Base-by-base conservation (phyloP, 768 basidiomycete genomes). In the Serendipita vermifera region DNA sequence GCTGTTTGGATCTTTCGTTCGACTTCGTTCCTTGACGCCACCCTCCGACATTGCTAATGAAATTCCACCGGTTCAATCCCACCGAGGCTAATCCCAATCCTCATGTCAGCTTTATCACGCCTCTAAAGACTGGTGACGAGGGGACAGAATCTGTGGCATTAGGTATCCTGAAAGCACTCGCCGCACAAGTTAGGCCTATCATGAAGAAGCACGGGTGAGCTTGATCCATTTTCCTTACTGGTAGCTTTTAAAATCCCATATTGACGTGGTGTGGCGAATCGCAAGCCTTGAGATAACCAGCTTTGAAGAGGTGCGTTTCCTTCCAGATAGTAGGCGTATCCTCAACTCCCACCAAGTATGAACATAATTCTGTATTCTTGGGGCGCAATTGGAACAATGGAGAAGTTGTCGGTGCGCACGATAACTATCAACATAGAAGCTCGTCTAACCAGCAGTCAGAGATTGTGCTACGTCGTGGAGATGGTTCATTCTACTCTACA, bases 361-460 rank as follows among this genome's bases (percentile, higher is more conserved):
- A 87, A 64, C 76, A 78, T 63, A 90, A 90, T 64, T 63, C 61
- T 13, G 84, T 90, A 4, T 90, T 90, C 67, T 77, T 81, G 3
- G 88, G 87, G 1, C 74, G 87, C 46, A 90, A 89, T 64, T 91
- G 87, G 87, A 86, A 87, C 61, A 73, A 73, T 57, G 88, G 88
- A 2, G 87, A 91, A 68, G 82, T 79, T 7, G 70, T 91, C 57
- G 87, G 86, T 85, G 59, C 61, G 67, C 48, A 39, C 7, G 20
- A n/a, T n/a, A n/a, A n/a, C n/a, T n/a, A n/a, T n/a, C n/a, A n/a
- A n/a, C 3, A 14, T 32, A 13, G 22, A 14, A 35, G 32, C 35
- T n/a, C 20, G 14, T 53, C 35, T 38, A 51, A 1, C 3, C 20
- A 3, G 27, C 67, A 61, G 14, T 6, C 38, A 89, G 87, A 91